These are phyloP conservation scores for Clonostachys rosea DNA, from an alignment of 2,329 filamentous ascomycete genomes.

Conservation along the genomic window DNA sequence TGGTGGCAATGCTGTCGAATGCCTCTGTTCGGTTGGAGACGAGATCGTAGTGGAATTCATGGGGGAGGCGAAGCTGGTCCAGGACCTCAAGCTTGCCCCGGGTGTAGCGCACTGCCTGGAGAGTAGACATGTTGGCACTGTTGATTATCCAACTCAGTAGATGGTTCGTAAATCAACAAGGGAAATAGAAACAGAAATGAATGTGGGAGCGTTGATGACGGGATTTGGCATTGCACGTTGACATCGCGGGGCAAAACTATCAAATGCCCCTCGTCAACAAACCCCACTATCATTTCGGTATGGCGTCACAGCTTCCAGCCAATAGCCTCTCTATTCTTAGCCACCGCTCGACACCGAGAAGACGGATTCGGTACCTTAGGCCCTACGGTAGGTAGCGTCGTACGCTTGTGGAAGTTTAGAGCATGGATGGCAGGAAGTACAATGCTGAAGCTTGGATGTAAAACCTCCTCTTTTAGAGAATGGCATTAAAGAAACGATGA, in stretches of 20 bases:
- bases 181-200: neutral
- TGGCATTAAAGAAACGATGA: no score
- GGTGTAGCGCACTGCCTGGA: conserved; percentile 75
- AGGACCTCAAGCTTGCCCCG: conserved; percentile 71
- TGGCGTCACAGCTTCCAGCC: neutral
- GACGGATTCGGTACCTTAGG: no score
- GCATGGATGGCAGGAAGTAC: no score
- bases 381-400: no score
- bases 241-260: no score
- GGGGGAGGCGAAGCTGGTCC: conserved; percentile 78
- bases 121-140: conserved; percentile 40
- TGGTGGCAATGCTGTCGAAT: conserved; percentile 77
- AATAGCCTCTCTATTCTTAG: neutral
- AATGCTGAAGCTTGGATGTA: no score
- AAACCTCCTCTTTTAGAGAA: no score
- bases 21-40: conserved; percentile 69
- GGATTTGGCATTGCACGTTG: no score
- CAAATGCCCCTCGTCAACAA: neutral
- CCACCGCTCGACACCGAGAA: no score
- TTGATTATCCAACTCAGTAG: neutral
- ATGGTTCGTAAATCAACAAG: neutral
- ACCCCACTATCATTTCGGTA: neutral
- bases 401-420: no score
- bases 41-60: conserved; percentile 73
- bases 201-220: no score